A percentile compares a stretch with the other conserved stretches of the same genome.
phyloP scores from a whole-genome alignment of 441 rosid genomes.

The Geranium incanum region DNA sequence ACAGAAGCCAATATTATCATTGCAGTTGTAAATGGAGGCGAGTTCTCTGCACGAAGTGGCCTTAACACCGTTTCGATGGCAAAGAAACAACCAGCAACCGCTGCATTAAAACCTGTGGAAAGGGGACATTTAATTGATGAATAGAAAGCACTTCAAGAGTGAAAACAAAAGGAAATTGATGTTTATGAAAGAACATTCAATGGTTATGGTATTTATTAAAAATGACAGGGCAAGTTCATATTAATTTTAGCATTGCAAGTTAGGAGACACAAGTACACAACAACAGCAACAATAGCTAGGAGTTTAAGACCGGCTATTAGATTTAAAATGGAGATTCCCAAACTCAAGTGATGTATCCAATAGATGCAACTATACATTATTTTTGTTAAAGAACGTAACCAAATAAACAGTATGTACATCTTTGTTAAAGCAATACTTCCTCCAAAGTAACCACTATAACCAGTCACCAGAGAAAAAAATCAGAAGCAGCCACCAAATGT shows the following conservation, averaged over 20 bases:
- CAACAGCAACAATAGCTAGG: not conserved
- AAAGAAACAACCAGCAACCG: slow-evolving; percentile 95
- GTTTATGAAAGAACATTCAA: slow-evolving; percentile 3
- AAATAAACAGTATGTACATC: not conserved
- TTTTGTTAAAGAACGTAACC: not conserved
- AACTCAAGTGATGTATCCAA: not conserved
- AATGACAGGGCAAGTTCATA: not conserved
- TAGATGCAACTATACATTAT: not conserved
- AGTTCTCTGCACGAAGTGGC: slow-evolving; percentile 88
- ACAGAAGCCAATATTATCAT: slow-evolving; percentile 96
- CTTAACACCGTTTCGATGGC: slow-evolving; percentile 89
- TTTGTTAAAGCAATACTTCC: not conserved
- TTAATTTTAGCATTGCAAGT: not conserved
- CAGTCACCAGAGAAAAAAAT: not conserved
- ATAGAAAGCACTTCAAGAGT: slow-evolving; percentile 3
- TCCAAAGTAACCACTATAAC: not conserved
- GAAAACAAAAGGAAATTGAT: not conserved
- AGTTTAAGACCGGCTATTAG: not conserved
- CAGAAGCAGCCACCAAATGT: not conserved
- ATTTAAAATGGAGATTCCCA: not conserved
- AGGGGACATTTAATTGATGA: not conserved
- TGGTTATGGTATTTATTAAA: not conserved
- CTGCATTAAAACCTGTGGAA: slow-evolving; percentile 83
- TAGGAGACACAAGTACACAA: not conserved
- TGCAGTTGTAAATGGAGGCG: slow-evolving; percentile 95